Base-by-base conservation (phyloP, 768 basidiomycete genomes). In the Termitomyces sp. region DNA sequence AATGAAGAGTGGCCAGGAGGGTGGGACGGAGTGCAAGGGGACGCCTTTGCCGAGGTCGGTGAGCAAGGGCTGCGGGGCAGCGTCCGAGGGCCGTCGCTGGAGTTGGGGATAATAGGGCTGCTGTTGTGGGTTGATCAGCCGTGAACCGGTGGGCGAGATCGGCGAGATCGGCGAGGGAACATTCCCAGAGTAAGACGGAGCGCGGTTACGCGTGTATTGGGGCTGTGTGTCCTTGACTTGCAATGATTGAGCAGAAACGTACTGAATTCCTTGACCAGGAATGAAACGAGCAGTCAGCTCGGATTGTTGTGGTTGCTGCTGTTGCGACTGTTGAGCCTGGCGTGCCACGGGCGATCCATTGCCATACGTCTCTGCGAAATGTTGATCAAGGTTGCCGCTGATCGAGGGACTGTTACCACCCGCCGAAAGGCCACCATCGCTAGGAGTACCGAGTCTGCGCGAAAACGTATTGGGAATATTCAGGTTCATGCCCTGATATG, bases 31-130 rank as follows among this genome's bases (percentile, higher is more conserved):
- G 67, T 87, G 85, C 17, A 98, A 79, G 0, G 94, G 93, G 0
- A 98, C 83, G 37, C 96, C 96, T 66, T 87, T 88, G 50, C 96
- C 95, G 23, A 96, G 84, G 11, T 94, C 78, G n/a, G 68, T 64
- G 50, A 78, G 71, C 35, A 65, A 61, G 33, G 68, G 65, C 48
- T 68, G 67, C 1, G 66, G 58, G 1, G 67, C 56, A 8, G 74
- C 71, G 47, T 78, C 77, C 2, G 78, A 78, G 7, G 71, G 67
- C 11, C 75, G 72, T 4, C 75, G 72, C 41, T 75, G 76, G n/a
- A 71, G 63, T 54, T 73, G 75, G 0, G 77, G 71, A 55, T 76
- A 78, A 65, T 69, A 78, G 1, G 75, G 76, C 37, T 71, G 73
- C 53, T 78, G 78, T 50, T 78, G 78, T 2, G 78, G 76, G 58